Conservation (phyloP, 345 rosid species). For the Eucalyptus albens region DNA sequence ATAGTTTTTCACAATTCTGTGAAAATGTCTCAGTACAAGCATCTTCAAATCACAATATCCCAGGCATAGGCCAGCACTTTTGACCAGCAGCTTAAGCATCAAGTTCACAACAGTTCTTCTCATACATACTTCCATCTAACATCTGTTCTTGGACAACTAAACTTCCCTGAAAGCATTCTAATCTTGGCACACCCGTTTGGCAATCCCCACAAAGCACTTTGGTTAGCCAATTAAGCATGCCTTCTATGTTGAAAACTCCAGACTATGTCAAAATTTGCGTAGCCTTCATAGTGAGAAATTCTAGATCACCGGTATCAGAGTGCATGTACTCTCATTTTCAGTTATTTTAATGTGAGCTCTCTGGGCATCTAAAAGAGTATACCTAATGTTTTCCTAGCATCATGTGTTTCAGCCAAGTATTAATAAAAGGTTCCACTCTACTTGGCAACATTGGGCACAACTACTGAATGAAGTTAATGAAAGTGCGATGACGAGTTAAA, state of each 20-base stretch:
- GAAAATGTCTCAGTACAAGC: background rate
- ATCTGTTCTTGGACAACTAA: background rate
- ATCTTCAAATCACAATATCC: background rate
- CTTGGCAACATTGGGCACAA: background rate
- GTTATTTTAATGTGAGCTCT: background rate
- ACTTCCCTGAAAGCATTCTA: background rate
- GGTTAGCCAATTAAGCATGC: background rate
- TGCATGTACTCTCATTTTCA: background rate
- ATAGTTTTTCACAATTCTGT: background rate
- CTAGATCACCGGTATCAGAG: background rate
- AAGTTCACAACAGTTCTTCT: background rate
- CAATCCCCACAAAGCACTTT: background rate
- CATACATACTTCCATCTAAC: background rate
- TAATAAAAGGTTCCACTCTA: background rate
- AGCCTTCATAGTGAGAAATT: background rate
- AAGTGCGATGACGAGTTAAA: background rate
- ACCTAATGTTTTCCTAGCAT: background rate
- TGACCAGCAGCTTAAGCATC: background rate
- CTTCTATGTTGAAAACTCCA: background rate
- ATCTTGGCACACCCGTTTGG: background rate
- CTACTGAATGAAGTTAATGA: background rate
- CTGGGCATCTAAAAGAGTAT: background rate
- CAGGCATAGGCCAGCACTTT: background rate
- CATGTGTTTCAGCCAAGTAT: background rate
- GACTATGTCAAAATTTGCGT: background rate